phyloP scores from a whole-genome alignment of 441 rosid species.

The Populus trichocarpa region DNA sequence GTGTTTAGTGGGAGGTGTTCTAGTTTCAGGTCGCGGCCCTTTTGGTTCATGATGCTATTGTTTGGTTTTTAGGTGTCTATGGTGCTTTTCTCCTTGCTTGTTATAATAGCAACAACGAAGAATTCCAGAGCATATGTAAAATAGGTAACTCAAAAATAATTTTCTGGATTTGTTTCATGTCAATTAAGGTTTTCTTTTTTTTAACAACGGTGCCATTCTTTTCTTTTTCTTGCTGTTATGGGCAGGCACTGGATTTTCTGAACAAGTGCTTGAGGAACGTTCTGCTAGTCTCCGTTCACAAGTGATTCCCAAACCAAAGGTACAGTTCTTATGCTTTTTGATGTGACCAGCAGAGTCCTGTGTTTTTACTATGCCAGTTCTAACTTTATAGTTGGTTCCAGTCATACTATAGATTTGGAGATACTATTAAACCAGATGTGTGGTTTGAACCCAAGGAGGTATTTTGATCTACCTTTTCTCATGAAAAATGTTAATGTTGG shows the following conservation, averaged over 20 bases:
- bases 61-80: constrained; percentile 57
- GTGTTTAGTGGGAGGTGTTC: neutral
- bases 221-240: constrained; percentile 14
- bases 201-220: neutral
- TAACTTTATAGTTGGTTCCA: constrained; percentile 30
- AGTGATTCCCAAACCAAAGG: constrained; percentile 83
- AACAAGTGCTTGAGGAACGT: constrained; percentile 76
- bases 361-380: constrained; percentile 13
- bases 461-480: constrained; percentile 2
- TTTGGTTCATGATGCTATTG: constrained; percentile 16
- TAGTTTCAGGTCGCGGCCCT: neutral
- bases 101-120: constrained; percentile 71
- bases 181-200: neutral
- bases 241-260: constrained; percentile 90
- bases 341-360: neutral
- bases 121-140: constrained; percentile 91
- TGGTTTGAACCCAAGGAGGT: constrained; percentile 97
- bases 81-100: constrained; percentile 96
- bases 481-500: neutral
- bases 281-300: constrained; percentile 73
- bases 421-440: constrained; percentile 72
- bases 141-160: constrained; percentile 51
- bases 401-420: constrained; percentile 75
- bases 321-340: constrained; percentile 23
- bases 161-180: constrained; percentile 10